phyloP scores from a whole-genome alignment of 164 flowering plant genomes.

The Houttuynia cordata region DNA sequence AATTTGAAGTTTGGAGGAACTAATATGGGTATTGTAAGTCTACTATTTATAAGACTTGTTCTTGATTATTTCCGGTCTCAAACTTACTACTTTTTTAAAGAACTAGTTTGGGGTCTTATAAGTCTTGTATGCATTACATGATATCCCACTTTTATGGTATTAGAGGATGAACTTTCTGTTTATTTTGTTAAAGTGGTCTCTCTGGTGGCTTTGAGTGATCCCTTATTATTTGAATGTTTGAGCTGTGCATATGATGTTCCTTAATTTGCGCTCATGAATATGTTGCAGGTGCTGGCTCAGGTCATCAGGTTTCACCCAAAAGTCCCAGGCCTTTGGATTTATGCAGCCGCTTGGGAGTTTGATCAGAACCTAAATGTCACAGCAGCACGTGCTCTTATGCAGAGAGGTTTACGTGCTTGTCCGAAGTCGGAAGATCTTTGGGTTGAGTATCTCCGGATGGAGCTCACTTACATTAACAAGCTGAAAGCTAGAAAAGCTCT shows the following conservation, averaged over 20 bases:
- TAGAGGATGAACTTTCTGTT: no score
- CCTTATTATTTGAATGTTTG: no score
- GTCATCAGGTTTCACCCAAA: slow-evolving; percentile 81
- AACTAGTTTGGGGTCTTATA: no score
- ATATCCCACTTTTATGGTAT: no score
- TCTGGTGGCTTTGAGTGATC: neutral
- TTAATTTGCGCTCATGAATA: neutral
- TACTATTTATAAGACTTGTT: no score
- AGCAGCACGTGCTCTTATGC: slow-evolving; percentile 89
- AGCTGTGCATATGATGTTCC: neutral
- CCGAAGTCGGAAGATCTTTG: slow-evolving; percentile 74
- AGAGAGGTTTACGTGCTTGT: slow-evolving; percentile 71
- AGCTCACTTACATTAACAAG: slow-evolving; percentile 79
- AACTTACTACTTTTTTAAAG: no score
- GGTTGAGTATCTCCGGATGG: slow-evolving; percentile 94
- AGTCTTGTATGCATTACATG: no score
- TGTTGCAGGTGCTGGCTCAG: slow-evolving; percentile 57
- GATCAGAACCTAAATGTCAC: slow-evolving; percentile 61
- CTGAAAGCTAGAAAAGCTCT: slow-evolving; percentile 66
- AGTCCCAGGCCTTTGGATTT: slow-evolving; percentile 88
- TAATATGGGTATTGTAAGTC: no score
- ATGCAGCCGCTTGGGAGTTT: slow-evolving; percentile 97
- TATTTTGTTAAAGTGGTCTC: no score
- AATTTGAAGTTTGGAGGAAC: no score
- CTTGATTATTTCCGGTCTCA: no score